Evolutionary conservation across 2,329 filamentous ascomycete species (phyloP).

Genomic region (Calonectria pseudoreteaudii): DNA sequence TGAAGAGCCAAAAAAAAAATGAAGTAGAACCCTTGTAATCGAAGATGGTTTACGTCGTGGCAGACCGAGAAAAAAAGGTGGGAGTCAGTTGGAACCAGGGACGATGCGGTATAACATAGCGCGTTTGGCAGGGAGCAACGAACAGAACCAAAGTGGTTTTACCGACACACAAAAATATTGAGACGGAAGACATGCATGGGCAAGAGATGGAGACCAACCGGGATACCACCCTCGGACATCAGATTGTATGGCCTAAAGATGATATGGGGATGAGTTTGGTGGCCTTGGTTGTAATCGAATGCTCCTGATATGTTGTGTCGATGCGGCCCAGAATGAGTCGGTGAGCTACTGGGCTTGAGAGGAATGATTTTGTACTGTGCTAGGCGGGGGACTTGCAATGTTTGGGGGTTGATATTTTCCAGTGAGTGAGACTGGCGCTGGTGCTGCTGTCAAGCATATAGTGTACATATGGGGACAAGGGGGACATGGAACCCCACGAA

Average conservation of each 20-base stretch:
- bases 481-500: slow-evolving; percentile 25
- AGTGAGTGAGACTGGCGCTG: slow-evolving; percentile 35
- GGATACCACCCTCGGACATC: neutral
- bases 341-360: neutral
- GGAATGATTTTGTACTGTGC: slow-evolving; percentile 28
- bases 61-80: neutral
- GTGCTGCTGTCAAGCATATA: slow-evolving; percentile 16
- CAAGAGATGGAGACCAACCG: neutral
- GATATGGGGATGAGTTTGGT: neutral
- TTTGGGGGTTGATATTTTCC: slow-evolving; percentile 32
- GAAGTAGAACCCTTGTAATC: slow-evolving; percentile 27
- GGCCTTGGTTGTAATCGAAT: neutral
- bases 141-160: neutral
- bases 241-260: neutral
- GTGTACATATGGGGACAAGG: slow-evolving; percentile 17
- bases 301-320: neutral
- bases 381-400: slow-evolving; percentile 24
- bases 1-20: slow-evolving; percentile 10
- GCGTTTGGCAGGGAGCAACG: neutral
- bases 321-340: neutral
- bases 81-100: neutral
- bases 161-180: neutral
- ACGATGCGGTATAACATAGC: neutral
- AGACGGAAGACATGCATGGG: neutral
- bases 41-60: neutral